A percentile compares a stretch with the other conserved stretches of the same genome.
Evolutionary conservation across 176 grass and related monocot genomes (phyloP).

Genomic region (Carex scoparia): DNA sequence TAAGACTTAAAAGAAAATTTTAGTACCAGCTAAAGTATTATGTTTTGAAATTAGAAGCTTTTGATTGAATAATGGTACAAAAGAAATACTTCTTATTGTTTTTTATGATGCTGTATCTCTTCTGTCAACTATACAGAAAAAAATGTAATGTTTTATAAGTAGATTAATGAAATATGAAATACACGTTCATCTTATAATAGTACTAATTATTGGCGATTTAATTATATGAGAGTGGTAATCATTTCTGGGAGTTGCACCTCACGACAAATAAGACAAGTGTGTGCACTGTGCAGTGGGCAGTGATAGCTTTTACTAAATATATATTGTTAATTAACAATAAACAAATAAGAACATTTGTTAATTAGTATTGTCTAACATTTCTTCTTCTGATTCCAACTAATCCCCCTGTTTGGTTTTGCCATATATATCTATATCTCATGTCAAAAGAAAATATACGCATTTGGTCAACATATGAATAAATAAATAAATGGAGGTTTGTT

Average conservation of each 20-base stretch:
- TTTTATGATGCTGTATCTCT: neutral
- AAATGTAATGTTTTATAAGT: neutral
- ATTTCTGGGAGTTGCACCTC: neutral
- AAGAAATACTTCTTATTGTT: neutral
- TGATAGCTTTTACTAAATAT: neutral
- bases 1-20: neutral
- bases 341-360: neutral
- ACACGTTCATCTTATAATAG: neutral
- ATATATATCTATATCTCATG: neutral
- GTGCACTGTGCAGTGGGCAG: neutral
- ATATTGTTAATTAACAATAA: neutral
- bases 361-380: neutral
- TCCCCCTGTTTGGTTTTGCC: neutral
- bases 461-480: neutral
- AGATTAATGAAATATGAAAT: neutral
- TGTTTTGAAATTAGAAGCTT: neutral
- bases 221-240: neutral
- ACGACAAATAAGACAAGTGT: neutral
- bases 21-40: neutral
- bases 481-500: neutral
- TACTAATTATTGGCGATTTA: neutral
- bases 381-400: neutral
- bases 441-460: neutral
- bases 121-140: neutral
- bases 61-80: neutral